Base-by-base conservation (phyloP, 345 rosid species). In the Camelina laxa region DNA sequence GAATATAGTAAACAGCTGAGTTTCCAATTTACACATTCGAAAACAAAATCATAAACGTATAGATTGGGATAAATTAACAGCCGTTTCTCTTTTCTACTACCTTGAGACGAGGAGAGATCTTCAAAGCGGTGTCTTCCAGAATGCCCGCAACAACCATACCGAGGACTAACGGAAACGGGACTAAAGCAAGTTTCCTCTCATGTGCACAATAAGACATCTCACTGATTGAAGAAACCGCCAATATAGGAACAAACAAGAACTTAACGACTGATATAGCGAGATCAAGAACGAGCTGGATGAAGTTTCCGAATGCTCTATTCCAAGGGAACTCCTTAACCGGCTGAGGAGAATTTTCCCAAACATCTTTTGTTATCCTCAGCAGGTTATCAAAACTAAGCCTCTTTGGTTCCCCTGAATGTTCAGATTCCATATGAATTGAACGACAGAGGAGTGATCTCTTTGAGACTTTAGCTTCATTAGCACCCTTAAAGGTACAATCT, bases 131-230 rank as follows among this genome's bases (percentile, higher is more conserved):
- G 56, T 85, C 91, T 51, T 77, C 83, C 15, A 88, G 16, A 64
- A 89, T 19, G 53, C 87, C 87, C 1, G 85, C 87, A 62, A 86
- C 71, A 72, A 79, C 88, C 62, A 89, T 27, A 72, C 98, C 97
- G 58, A 88, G 17, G 68, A 87, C 84, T 20, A 94, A 75, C 0
- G 97, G 97, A 73, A 89, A 64, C 2, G 91, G 90, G 57, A 91
- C 81, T 44, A 89, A 70, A 58, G 74, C 77, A 79, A 94, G 82
- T 83, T 82, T 91, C 85, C 79, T 91, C 69, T 89, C 85, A 75
- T 86, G 96, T 4, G 98, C 97, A 84, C 97, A 89, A 45, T 91
- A 94, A 54, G 98, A 94, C 96, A 94, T 86, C 90, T 94, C 98
- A n/a, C 97, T 91, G 13, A 91, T 79, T 21, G 97, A 89, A 35